Base-by-base conservation (phyloP, 1,139 yeast species). In the Diutina siamensis region DNA sequence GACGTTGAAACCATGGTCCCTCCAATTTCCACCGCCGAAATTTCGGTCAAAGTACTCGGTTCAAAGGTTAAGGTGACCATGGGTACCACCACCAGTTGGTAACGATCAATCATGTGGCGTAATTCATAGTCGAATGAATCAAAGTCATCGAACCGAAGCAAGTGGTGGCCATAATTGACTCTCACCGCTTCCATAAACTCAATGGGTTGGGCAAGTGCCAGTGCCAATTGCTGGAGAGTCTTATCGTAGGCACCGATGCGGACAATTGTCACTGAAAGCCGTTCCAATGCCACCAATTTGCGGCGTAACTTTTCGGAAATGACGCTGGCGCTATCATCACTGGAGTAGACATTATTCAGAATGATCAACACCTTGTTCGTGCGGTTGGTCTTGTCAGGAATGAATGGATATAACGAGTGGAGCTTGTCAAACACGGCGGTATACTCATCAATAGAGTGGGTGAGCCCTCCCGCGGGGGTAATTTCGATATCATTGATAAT, bases 381-480 rank as follows among this genome's bases (percentile, higher is more conserved):
- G 4, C 42, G 42, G 31, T 22, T 38, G 7, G 15, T n/a, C 32
- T 38, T 38, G 18, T 38, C 42, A 13, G 42, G 42, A 17, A 38
- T 38, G 32, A 38, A 38, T 10, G 42, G 42, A 27, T 38, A 38
- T 17, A 38, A 25, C n/a, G 32, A 25, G 42, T 38, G 42, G 42
- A 38, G 42, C 42, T 38, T 38, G 12, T 22, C 42, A 15, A 38
- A 25, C 33, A 38, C 42, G 20, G 21, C 25, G 4, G 42, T 25
- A 10, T 20, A 38, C 21, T 38, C 42, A 5, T 38, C 42, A 31
- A 38, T 8, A 15, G 7, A 20, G 13, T 4, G 13, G 8, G 33
- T 4, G 9, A 25, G 10, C 20, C 20, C 42, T 5, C 31, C 12
- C 1, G 32, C 2, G 8, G 4, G 12, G 13, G 15, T 15, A 10